phyloP scores from a whole-genome alignment of 192 early-diverging fungal genomes.

The Coemansia aciculifera region DNA sequence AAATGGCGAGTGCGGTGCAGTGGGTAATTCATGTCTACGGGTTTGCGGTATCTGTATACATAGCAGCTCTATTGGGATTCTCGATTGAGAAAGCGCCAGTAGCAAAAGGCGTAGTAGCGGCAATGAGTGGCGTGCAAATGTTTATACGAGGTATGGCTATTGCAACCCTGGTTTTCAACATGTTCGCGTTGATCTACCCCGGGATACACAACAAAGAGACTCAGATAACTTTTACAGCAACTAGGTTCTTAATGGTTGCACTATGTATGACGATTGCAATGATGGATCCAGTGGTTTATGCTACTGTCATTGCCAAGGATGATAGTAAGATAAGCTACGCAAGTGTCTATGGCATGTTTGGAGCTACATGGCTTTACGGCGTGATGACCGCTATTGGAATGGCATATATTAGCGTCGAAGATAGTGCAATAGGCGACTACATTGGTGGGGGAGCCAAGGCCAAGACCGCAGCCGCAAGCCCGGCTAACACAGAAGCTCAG shows the following conservation, averaged over 20 bases:
- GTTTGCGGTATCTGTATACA: background rate
- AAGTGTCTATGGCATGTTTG: background rate
- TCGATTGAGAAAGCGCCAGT: background rate
- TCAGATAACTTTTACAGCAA: background rate
- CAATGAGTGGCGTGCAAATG: background rate
- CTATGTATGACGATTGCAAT: background rate
- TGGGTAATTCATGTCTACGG: background rate
- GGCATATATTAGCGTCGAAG: background rate
- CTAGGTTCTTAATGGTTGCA: constrained; percentile 1
- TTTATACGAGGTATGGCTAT: background rate
- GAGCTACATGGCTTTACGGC: background rate
- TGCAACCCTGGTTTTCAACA: background rate
- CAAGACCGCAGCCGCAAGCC: too few species aligned
- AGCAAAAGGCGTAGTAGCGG: background rate
- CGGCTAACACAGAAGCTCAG: too few species aligned
- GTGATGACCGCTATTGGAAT: background rate
- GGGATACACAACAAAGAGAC: background rate
- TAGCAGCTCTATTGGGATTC: background rate
- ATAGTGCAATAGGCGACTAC: background rate
- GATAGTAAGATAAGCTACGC: background rate
- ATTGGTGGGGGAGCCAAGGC: background rate
- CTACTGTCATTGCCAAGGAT: background rate
- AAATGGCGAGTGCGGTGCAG: background rate
- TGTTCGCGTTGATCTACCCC: background rate
- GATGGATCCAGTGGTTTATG: constrained; percentile 4